These are phyloP conservation scores for Tagetes patula DNA, from an alignment of 129 eudicot species.

Conservation along the genomic window DNA sequence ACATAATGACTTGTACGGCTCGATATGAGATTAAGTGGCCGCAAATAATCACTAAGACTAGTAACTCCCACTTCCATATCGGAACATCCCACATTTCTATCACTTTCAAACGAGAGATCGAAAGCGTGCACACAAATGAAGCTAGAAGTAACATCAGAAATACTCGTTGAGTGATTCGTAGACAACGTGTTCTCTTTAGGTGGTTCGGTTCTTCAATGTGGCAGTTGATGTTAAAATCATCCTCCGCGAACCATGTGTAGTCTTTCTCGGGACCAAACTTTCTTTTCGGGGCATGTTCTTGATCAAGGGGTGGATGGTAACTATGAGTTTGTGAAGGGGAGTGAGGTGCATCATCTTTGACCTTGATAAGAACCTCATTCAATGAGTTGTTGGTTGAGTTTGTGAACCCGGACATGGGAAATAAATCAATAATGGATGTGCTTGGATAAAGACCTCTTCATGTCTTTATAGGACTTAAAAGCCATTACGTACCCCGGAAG, in stretches of 20 bases:
- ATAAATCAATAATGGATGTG: not conserved
- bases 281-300: not conserved
- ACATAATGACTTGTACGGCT: not conserved
- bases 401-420: slow-evolving; percentile 1
- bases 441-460: not conserved
- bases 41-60: slow-evolving; percentile 11
- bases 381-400: slow-evolving; percentile 10
- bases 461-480: slow-evolving; percentile 20
- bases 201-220: slow-evolving; percentile 1
- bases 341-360: slow-evolving; percentile 11
- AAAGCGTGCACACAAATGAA: slow-evolving; percentile 12
- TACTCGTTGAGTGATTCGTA: not conserved
- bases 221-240: slow-evolving; percentile 13
- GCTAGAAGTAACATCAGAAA: slow-evolving; percentile 10
- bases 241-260: slow-evolving; percentile 21
- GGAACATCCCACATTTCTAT: slow-evolving; percentile 18
- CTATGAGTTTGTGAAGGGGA: not conserved
- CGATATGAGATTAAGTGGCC: slow-evolving; percentile 1
- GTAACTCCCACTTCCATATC: slow-evolving; percentile 18
- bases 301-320: not conserved
- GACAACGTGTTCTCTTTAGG: not conserved
- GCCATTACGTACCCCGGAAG: not conserved
- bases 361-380: slow-evolving; percentile 10
- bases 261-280: slow-evolving; percentile 22
- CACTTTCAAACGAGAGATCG: not conserved